Conservation (phyloP, 1,284 basidiomycete genomes). For the Cryptococcus deneoformans region DNA sequence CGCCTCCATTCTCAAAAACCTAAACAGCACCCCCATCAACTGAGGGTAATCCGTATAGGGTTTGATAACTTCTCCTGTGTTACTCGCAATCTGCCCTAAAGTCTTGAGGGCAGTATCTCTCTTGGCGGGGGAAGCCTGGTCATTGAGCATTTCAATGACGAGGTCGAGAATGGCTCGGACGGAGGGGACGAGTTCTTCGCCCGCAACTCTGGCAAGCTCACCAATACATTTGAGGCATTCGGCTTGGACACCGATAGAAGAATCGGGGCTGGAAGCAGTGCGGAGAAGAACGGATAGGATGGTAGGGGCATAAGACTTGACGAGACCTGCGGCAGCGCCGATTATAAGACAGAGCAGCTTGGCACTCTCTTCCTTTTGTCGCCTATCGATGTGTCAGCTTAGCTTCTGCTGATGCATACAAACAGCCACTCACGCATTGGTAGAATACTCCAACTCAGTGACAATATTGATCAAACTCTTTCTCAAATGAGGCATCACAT, state of each 20-base stretch:
- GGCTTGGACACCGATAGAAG: conserved; percentile 83
- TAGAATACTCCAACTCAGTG: conserved; percentile 96
- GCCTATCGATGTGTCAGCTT: conserved; percentile 52
- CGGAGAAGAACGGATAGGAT: conserved; percentile 87
- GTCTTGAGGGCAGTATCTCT: conserved; percentile 93
- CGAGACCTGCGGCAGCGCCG: conserved; percentile 85
- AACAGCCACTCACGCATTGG: conserved; percentile 62
- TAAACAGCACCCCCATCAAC: conserved; percentile 79
- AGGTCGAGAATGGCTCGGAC: conserved; percentile 86
- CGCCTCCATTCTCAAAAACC: conserved; percentile 82
- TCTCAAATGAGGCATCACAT: conserved; percentile 96
- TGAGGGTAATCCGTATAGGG: conserved; percentile 91
- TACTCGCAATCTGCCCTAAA: conserved; percentile 91
- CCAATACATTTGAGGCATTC: conserved; percentile 93
- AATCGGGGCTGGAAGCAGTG: conserved; percentile 73
- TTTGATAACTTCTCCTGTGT: conserved; percentile 90
- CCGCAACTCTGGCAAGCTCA: conserved; percentile 89
- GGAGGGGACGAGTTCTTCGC: conserved; percentile 82
- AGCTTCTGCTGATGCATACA: neutral
- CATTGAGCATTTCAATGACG: conserved; percentile 82
- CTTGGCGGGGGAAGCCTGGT: conserved; percentile 70
- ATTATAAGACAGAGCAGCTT: conserved; percentile 82
- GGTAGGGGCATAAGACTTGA: conserved; percentile 96
- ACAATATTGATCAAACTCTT: conserved; percentile 96
- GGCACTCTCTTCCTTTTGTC: conserved; percentile 83